A percentile compares a stretch with the other conserved stretches of the same genome.
Evolutionary conservation across 1,284 basidiomycete genomes (phyloP).

Genomic region (Lentinula novae-zelandiae): DNA sequence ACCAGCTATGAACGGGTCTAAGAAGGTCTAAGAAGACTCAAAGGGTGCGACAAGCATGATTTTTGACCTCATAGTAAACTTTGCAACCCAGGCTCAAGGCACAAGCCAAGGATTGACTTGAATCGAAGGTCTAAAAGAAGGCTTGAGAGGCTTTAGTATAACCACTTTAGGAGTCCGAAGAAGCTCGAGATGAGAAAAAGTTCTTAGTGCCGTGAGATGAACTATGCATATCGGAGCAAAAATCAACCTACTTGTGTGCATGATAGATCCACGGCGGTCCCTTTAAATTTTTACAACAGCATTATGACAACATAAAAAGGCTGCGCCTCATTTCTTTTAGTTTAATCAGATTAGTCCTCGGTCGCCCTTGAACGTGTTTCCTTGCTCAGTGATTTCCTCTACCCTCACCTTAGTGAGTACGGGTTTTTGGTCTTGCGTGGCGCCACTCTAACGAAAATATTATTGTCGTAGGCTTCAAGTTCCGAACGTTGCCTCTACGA

Average conservation of each 20-base stretch:
- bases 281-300: not conserved
- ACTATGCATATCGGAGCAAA: not conserved
- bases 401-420: not conserved
- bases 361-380: not conserved
- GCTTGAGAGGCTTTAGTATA: not conserved
- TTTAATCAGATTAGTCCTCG: not conserved
- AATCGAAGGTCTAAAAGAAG: not conserved
- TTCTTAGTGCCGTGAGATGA: not conserved
- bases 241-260: conserved; percentile 3
- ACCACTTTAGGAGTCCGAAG: not conserved
- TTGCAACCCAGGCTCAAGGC: not conserved
- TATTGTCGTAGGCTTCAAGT: too few species aligned
- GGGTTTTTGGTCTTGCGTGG: not conserved
- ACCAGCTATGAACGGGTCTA: not conserved
- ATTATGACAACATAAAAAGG: not conserved
- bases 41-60: not conserved
- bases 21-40: not conserved
- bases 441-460: too few species aligned
- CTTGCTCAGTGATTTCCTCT: not conserved
- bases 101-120: not conserved
- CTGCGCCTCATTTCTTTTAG: not conserved
- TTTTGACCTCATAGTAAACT: not conserved
- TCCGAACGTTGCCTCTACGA: too few species aligned
- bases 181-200: not conserved
- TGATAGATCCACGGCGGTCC: not conserved